Evolutionary conservation across 2,329 filamentous ascomycete species (phyloP).

Genomic region (Fusarium mundagurra): DNA sequence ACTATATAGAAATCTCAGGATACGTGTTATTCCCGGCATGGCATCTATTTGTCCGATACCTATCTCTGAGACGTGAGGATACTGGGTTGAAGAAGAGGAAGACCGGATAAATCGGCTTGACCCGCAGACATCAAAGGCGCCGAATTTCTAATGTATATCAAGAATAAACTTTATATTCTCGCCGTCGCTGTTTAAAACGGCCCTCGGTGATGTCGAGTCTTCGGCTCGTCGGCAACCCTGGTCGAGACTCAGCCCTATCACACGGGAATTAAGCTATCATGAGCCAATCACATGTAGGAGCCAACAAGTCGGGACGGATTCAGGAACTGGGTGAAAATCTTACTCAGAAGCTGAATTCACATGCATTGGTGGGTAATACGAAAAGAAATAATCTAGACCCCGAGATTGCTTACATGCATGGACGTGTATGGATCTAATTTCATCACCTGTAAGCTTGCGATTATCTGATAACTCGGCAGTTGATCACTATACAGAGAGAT

Average conservation of each 20-base stretch:
- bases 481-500: background rate
- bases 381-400: background rate
- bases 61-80: background rate
- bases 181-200: background rate
- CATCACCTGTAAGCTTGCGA: background rate
- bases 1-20: background rate
- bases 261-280: background rate
- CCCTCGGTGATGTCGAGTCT: background rate
- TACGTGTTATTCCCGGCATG: background rate
- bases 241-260: constrained; percentile 22
- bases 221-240: constrained; percentile 22
- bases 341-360: background rate
- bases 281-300: background rate
- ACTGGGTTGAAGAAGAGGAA: background rate
- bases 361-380: background rate
- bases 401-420: background rate
- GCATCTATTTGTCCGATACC: background rate
- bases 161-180: background rate
- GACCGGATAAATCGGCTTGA: background rate
- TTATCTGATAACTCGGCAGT: background rate
- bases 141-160: background rate
- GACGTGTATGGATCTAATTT: background rate
- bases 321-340: background rate
- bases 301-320: background rate
- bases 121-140: background rate